These are phyloP conservation scores for Hamigera avellanea DNA, from an alignment of 495 filamentous ascomycete genomes.

Conservation along the genomic window DNA sequence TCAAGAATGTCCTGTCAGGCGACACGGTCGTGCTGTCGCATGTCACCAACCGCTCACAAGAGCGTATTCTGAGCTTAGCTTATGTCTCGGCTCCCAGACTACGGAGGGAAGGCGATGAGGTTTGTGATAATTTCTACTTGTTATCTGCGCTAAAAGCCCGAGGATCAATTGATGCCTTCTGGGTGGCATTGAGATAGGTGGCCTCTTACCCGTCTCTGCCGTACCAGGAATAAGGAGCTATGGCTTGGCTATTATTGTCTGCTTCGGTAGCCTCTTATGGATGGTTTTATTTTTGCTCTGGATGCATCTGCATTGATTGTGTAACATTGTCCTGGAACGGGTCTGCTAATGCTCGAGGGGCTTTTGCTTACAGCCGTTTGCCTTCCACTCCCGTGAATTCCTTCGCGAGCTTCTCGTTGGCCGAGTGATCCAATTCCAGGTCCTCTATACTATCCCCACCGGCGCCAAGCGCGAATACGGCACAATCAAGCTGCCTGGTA, in stretches of 20 bases:
- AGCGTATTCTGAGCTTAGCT: slow-evolving; percentile 78
- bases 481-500: slow-evolving; percentile 53
- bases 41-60: slow-evolving; percentile 59
- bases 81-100: slow-evolving; percentile 83
- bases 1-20: slow-evolving; percentile 88
- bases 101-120: slow-evolving; percentile 82
- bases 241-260: no score
- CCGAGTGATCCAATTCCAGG: slow-evolving; percentile 71
- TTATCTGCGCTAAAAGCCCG: not conserved
- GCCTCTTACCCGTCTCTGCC: slow-evolving; percentile 1
- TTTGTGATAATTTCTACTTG: slow-evolving; percentile 15
- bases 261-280: no score
- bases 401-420: slow-evolving; percentile 74
- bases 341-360: slow-evolving; percentile 2
- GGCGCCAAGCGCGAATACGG: slow-evolving; percentile 81
- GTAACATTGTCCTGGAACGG: no score
- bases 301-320: not conserved
- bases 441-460: slow-evolving; percentile 73
- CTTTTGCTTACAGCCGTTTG: slow-evolving; percentile 45
- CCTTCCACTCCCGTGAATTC: slow-evolving; percentile 88
- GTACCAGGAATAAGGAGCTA: no score
- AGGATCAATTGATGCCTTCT: not conserved
- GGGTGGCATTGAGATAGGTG: slow-evolving; percentile 1
- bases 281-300: no score
- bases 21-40: slow-evolving; percentile 78